Base-by-base conservation (phyloP, 2,329 filamentous ascomycete genomes). In the Coleophoma crateriformis region DNA sequence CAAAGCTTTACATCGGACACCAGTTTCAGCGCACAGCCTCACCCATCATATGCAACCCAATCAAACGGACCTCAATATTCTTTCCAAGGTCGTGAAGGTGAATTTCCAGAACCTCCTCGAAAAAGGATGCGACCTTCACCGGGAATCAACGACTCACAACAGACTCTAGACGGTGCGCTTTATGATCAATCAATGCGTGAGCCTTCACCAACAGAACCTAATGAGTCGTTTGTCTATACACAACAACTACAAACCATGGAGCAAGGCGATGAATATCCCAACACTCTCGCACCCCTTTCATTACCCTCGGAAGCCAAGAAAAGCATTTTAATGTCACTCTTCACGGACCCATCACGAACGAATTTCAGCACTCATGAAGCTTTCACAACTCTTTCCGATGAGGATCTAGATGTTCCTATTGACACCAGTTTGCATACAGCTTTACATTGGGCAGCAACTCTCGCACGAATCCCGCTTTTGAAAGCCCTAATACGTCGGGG, bases 401-500 rank as follows among this genome's bases (percentile, higher is more conserved):
- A 85, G 37, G 92, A 99, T 58, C 79, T 97, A 19, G 94, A 99
- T 62, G 86, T 94, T 65, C 92, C 94, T 2, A 89, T 99, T 50
- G 94, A 99, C 63, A 79, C 85, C 22, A 90, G 90, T 51, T 85
- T 85, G 34, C 90, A 97, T 63, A 97, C 90, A 15, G 91, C 91
- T 3, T 74, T 99, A 38, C 92, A 97, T 64, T 99, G 94, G 94
- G 94, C 94, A 2, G 90, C 94, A 5, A 96, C 94, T 4, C 76
- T 99, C 43, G 90, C 90, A 3, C 86, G 92, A 14, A 85, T 95
- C 65, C 81, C 88, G 1, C 76, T 99, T 6, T 75, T 97, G 50
- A 84, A 88, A 48, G 79, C 91, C 0, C 76, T 99, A 11, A 88
- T 97, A 49, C 77, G 83, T 5, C 86, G 87, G 43, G 94, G 94